Base-by-base conservation (phyloP, 2,329 filamentous ascomycete species). In the Lecanosticta acicola region DNA sequence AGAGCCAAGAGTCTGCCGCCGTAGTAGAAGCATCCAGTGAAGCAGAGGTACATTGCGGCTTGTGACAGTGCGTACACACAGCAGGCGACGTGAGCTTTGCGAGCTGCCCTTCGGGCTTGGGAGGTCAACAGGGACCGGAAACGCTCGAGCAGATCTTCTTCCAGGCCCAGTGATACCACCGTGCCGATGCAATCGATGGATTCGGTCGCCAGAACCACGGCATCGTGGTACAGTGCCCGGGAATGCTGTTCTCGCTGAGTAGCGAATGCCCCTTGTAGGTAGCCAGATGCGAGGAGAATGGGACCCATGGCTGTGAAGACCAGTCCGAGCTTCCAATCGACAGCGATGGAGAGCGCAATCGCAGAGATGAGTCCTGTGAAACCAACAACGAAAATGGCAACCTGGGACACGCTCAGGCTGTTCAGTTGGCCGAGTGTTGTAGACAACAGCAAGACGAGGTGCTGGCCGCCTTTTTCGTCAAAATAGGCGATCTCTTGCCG, bases 391-490 rank as follows among this genome's bases (percentile, higher is more conserved):
- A 65, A 59, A 11, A 64, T 63, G 3, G 60, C 63, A 18, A 68
- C 58, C 26, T 71, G n/a, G n/a, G n/a, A n/a, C n/a, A n/a, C n/a
- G n/a, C n/a, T n/a, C n/a, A n/a, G n/a, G n/a, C n/a, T n/a, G n/a
- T n/a, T n/a, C n/a, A n/a, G n/a, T n/a, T n/a, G n/a, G n/a, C n/a
- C n/a, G n/a, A n/a, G n/a, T n/a, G n/a, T n/a, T n/a, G n/a, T n/a
- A n/a, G n/a, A n/a, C n/a, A n/a, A n/a, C n/a, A n/a, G n/a, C n/a
- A n/a, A n/a, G n/a, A n/a, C n/a, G n/a, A n/a, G n/a, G n/a, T n/a
- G n/a, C n/a, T n/a, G n/a, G n/a, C n/a, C n/a, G 1, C 73, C 67
- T 49, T 77, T 75, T 47, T 72, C 59, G 40, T 69, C 67, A 13
- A 66, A 66, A 51, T 72, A 58, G 49, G 60, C 63, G 50, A 64